phyloP scores from a whole-genome alignment of 306 rosid genomes.

The Hylodesmum podocarpum region DNA sequence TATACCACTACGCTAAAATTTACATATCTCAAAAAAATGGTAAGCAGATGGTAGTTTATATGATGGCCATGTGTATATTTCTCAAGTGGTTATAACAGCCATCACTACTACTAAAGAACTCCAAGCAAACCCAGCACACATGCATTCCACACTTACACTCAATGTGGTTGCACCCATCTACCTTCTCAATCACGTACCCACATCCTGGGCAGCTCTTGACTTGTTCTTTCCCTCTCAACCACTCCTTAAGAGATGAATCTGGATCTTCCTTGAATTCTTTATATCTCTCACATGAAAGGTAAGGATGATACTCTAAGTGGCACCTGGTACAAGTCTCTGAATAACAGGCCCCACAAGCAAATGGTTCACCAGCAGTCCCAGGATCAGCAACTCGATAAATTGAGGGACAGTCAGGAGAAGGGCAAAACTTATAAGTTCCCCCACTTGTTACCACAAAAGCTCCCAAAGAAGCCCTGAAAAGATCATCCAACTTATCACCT shows the following conservation, averaged over 20 bases:
- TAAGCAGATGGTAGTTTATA: constrained; percentile 33
- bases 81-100: constrained; percentile 81
- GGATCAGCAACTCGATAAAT: constrained; percentile 68
- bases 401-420: constrained; percentile 90
- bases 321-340: constrained; percentile 82
- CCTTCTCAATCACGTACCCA: constrained; percentile 72
- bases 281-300: constrained; percentile 71
- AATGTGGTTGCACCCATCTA: constrained; percentile 89
- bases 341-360: constrained; percentile 84
- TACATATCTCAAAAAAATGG: background rate
- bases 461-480: constrained; percentile 83
- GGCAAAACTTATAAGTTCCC: constrained; percentile 77
- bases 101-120: constrained; percentile 48
- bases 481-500: constrained; percentile 75
- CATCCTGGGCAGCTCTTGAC: constrained; percentile 78
- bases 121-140: constrained; percentile 93
- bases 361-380: constrained; percentile 51
- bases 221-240: constrained; percentile 78
- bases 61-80: constrained; percentile 53
- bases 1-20: constrained; percentile 2
- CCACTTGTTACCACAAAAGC: constrained; percentile 65
- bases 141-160: constrained; percentile 89
- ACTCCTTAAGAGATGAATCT: constrained; percentile 69
- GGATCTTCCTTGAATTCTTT: constrained; percentile 82
- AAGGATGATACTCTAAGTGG: constrained; percentile 88